Conservation (phyloP, 129 eudicot species). For the Sambucus nigra region DNA sequence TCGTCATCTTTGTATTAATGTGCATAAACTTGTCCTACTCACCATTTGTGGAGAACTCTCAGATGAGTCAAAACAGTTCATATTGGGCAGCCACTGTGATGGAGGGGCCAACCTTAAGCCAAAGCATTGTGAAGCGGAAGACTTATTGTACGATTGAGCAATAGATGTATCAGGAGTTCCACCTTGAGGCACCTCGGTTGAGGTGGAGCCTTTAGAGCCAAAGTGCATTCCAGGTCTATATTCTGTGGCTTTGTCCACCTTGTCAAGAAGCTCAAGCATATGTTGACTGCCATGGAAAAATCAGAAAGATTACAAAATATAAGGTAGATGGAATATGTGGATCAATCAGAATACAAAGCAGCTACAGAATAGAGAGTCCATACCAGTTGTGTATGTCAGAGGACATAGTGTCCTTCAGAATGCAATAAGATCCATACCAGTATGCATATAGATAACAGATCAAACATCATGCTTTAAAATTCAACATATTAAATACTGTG, state of each 20-base stretch:
- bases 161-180: constrained; percentile 26
- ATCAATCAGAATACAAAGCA: neutral
- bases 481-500: neutral
- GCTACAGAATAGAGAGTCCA: neutral
- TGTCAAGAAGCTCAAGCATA: constrained; percentile 53
- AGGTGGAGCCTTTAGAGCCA: constrained; percentile 25
- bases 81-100: constrained; percentile 18
- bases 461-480: neutral
- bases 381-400: neutral
- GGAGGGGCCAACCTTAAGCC: constrained; percentile 42
- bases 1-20: neutral
- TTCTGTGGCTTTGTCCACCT: constrained; percentile 37
- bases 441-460: constrained; percentile 11
- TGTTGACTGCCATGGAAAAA: constrained; percentile 29
- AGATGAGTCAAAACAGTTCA: constrained; percentile 24
- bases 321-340: neutral
- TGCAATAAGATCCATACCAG: neutral
- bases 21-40: constrained; percentile 12
- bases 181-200: constrained; percentile 25
- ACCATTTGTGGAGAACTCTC: constrained; percentile 30
- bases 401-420: neutral
- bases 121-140: constrained; percentile 29
- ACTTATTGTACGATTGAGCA: constrained; percentile 19
- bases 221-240: constrained; percentile 25
- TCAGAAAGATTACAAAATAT: neutral